Evolutionary conservation across 1,139 yeast genomes (phyloP).

Genomic region (Debaryomyces sp.): DNA sequence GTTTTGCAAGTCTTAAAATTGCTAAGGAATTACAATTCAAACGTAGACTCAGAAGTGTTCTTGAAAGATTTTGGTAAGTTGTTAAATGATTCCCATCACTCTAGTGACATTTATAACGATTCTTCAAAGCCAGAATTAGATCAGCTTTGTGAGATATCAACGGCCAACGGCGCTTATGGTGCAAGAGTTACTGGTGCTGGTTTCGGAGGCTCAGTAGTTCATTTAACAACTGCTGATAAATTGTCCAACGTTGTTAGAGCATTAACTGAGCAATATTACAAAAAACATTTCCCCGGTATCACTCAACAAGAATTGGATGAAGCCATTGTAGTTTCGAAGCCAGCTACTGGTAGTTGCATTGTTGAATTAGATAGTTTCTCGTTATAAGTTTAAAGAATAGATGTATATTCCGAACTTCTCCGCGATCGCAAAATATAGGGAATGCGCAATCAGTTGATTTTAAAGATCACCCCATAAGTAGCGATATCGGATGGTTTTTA

Average conservation of each 20-base stretch:
- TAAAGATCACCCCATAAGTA: background rate
- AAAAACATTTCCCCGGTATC: constrained; percentile 49
- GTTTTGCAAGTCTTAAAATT: constrained; percentile 55
- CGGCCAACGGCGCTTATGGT: constrained; percentile 60
- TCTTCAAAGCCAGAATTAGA: constrained; percentile 61
- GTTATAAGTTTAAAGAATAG: background rate
- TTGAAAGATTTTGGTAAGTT: constrained; percentile 50
- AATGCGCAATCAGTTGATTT: background rate
- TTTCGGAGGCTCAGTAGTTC: constrained; percentile 76
- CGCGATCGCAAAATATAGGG: constrained; percentile 3
- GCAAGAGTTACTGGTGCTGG: constrained; percentile 83
- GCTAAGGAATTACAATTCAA: constrained; percentile 23
- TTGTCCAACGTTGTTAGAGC: constrained; percentile 49
- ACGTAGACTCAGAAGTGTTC: constrained; percentile 28
- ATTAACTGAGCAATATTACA: constrained; percentile 52
- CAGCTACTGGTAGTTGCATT: constrained; percentile 61
- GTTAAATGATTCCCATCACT: constrained; percentile 62
- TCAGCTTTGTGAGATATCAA: constrained; percentile 55
- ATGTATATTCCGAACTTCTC: background rate
- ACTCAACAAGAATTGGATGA: constrained; percentile 46
- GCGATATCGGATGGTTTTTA: constrained; percentile 1
- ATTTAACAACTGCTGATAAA: constrained; percentile 54
- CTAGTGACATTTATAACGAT: constrained; percentile 51
- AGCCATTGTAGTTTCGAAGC: constrained; percentile 60
- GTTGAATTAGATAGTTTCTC: constrained; percentile 17